These are phyloP conservation scores for Talaromyces atroroseus DNA, from an alignment of 2,329 filamentous ascomycete genomes.

Conservation along the genomic window DNA sequence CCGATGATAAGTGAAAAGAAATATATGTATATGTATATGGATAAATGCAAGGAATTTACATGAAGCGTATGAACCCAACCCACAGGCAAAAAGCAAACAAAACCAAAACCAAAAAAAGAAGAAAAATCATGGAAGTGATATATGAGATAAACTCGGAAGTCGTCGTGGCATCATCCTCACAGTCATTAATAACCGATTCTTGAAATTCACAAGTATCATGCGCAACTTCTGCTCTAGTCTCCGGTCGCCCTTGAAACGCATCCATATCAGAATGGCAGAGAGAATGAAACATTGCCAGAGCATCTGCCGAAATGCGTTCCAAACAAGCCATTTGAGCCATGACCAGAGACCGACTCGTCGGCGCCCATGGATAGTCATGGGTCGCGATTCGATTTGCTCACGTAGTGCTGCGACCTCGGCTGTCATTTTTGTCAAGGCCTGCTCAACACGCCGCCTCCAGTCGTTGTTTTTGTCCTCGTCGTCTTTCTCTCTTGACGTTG, in stretches of 20 bases:
- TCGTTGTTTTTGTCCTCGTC: slow-evolving; percentile 34
- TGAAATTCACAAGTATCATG: slow-evolving; percentile 29
- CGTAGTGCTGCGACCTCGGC: slow-evolving; percentile 86
- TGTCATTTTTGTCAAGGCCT: slow-evolving; percentile 80
- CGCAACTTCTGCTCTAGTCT: slow-evolving; percentile 36
- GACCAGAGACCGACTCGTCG: slow-evolving; percentile 54
- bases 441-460: slow-evolving; percentile 80
- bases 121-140: slow-evolving; percentile 2
- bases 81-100: background rate
- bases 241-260: slow-evolving; percentile 38
- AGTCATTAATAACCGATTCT: slow-evolving; percentile 21
- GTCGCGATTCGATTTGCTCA: slow-evolving; percentile 77
- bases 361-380: slow-evolving; percentile 60
- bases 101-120: background rate
- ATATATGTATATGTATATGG: too few species aligned
- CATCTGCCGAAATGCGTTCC: slow-evolving; percentile 66
- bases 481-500: background rate
- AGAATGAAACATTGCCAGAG: slow-evolving; percentile 61
- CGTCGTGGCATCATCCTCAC: slow-evolving; percentile 1
- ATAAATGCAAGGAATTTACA: background rate
- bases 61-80: background rate
- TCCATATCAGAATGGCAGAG: slow-evolving; percentile 35
- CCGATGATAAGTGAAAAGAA: too few species aligned
- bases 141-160: background rate
- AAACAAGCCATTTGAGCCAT: slow-evolving; percentile 67